Evolutionary conservation across 2,329 filamentous ascomycete species (phyloP), one percentile per base, ranked within the genome.

Genomic region (Zelopaecilomyces penicillatus): DNA sequence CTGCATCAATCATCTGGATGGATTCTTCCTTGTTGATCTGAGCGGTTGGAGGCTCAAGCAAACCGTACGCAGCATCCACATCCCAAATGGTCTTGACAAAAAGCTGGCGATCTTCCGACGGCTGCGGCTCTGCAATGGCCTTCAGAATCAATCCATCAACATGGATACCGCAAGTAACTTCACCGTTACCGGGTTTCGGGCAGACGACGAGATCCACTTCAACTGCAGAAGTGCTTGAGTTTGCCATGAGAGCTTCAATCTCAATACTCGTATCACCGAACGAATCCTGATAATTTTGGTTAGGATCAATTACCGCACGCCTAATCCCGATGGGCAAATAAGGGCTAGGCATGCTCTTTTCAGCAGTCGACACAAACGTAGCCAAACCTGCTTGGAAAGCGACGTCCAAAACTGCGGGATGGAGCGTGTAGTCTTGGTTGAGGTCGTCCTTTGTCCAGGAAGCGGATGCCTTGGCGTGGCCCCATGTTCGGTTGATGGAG

Each of bases 11-110:
- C 11, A 33, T 10, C 5, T 11, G 9, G 12, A 27, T 36, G 6
- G 12, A 11, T 27, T 34, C 19, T 33, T 26, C 8, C 9, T 5
- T 34, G 26, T 40, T 28, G 10, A 12, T 6, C 26, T 32, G 5
- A 33, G 12, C 27, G 7, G 37, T 26, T 4, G 42, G 29, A 8
- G 38, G 31, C 11, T 30, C 11, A 9, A 35, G 12, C 2, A 44
- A 19, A 11, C 35, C 42, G 30, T 29, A 29, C 9, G 30, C 39
- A 34, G 26, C 29, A 5, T 32, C 39, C 8, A 42, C 27, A 10
- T 37, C 27, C 43, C 39, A 45, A 8, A 37, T 27, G 12, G 39
- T 37, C 11, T 32, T 26, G 12, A 36, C n/a, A 28, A 42, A 42
- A 12, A 42, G 10, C 29, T 42, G 19, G 2, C 40, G 31, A 35